Evolutionary conservation across 1,139 yeast species (phyloP), one percentile per base, ranked within the genome.

Genomic region (Yarrowia galli): DNA sequence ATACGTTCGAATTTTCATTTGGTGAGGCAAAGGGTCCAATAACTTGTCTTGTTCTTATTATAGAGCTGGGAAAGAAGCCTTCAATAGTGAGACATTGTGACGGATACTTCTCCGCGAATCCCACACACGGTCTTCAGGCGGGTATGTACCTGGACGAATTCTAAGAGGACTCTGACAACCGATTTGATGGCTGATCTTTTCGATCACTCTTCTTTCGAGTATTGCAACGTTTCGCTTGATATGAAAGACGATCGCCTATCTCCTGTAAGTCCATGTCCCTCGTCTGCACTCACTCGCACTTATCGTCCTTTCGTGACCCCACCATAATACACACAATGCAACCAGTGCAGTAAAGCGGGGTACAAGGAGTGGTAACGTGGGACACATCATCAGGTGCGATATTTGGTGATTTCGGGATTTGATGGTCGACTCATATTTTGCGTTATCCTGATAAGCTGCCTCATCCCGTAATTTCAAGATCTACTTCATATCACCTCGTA

Each of bases 311-410:
- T 8, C 16, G 42, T 22, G 36, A 28, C 28, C 42, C 28, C 56
- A 22, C 28, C 58, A 51, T 25, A 49, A 49, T 28, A 49, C 32
- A 32, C 56, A 32, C 16, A 42, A 35, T 51, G 58, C 58, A 35
- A 2, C 43, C 28, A 3, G 10, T n/a, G 25, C 42, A 35, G 12
- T 51, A 22, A 35, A 8, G 58, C 28, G 58, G 58, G 58, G 58
- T 51, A 28, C 32, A 28, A 28, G 32, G 32, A 28, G 32, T 28
- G 32, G 32, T 28, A 10, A 28, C 6, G 32, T 28, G n/a, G n/a
- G n/a, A n/a, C n/a, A n/a, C n/a, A n/a, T n/a, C 32, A 28, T 28
- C 32, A 3, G 40, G 16, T 36, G n/a, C n/a, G 7, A 36, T 36
- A n/a, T n/a, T n/a, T n/a, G n/a, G n/a, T n/a, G n/a, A n/a, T n/a